Evolutionary conservation across 2,329 filamentous ascomycete genomes (phyloP), one percentile per base, ranked within the genome.

Genomic region (Macrophomina phaseolina): DNA sequence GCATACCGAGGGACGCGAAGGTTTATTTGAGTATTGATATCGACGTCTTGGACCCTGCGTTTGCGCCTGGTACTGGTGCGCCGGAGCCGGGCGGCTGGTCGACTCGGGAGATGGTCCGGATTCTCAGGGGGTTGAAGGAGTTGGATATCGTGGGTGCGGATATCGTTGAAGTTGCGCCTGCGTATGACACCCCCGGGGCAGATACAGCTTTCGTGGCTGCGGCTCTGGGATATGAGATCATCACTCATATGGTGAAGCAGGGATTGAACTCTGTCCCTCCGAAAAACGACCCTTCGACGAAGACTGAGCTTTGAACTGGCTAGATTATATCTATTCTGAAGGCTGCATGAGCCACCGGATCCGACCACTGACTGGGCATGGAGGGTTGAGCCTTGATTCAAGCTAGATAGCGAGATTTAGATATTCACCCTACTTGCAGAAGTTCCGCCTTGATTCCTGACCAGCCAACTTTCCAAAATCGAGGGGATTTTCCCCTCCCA

Each of bases 221-320:
- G 78, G 86, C 93, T 77, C 86, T 87, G 0, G 79, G 93, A 18
- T 94, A 90, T 73, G 91, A 94, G 78, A 87, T 94, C 55, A 91
- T 93, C 86, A 91, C 87, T 9, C 84, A 93, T 68, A 94, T 93
- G 91, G 90, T 93, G 14, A 91, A 93, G 84, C 23, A 23, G 23
- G 23, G 23, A 23, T 23, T 23, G 23, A 23, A 23, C 23, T 23
- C 23, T 23, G 23, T 23, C 23, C 23, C 23, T 23, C 23, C 23
- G 23, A 23, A 23, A 23, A 23, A 3, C 3, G 23, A 23, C 3
- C 23, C 23, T 23, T 23, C 3, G 23, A 23, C 23, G 23, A 23
- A 23, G 23, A 23, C 23, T 3, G 23, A 23, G 23, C 23, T 23
- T 23, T 23, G 23, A 23, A 23, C 23, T 23, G 23, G 23, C 23